phyloP scores from a whole-genome alignment of 257 asterid species.

The Primulina eburnea region DNA sequence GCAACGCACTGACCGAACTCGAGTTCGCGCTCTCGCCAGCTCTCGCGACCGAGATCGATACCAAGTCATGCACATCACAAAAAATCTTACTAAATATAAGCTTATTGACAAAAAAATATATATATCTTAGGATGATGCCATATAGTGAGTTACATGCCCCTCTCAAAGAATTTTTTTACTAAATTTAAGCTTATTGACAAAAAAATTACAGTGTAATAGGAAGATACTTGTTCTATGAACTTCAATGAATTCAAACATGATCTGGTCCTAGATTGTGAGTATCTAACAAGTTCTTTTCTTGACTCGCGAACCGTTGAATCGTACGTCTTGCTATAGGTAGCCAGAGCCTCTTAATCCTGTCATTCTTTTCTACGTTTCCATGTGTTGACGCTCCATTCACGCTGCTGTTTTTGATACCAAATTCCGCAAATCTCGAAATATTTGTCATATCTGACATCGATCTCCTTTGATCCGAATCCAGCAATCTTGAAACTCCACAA shows the following conservation, averaged over 20 bases:
- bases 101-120: too few relatives aligned
- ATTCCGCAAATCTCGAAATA: slow-evolving; percentile 35
- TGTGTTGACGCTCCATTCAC: slow-evolving; percentile 12
- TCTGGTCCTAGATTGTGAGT: slow-evolving; percentile 10
- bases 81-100: too few relatives aligned
- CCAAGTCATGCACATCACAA: too few relatives aligned
- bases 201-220: neutral
- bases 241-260: slow-evolving; percentile 23
- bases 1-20: too few relatives aligned
- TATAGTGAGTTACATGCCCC: too few relatives aligned
- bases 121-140: too few relatives aligned
- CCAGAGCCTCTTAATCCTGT: slow-evolving; percentile 37
- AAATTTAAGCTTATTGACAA: neutral
- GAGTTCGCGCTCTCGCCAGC: too few relatives aligned
- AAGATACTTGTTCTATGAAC: neutral
- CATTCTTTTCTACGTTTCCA: slow-evolving; percentile 22
- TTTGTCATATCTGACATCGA: slow-evolving; percentile 59
- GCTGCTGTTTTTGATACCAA: slow-evolving; percentile 24
- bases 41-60: too few relatives aligned
- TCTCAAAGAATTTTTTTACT: too few relatives aligned
- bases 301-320: slow-evolving; percentile 35
- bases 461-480: slow-evolving; percentile 35
- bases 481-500: slow-evolving; percentile 11
- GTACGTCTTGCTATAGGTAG: slow-evolving; percentile 46
- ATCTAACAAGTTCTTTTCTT: slow-evolving; percentile 28